A percentile compares a stretch with the other conserved stretches of the same genome.
These are phyloP conservation scores for Paraphaeosphaeria minitans DNA, from an alignment of 2,329 filamentous ascomycete genomes.

Conservation along the genomic window DNA sequence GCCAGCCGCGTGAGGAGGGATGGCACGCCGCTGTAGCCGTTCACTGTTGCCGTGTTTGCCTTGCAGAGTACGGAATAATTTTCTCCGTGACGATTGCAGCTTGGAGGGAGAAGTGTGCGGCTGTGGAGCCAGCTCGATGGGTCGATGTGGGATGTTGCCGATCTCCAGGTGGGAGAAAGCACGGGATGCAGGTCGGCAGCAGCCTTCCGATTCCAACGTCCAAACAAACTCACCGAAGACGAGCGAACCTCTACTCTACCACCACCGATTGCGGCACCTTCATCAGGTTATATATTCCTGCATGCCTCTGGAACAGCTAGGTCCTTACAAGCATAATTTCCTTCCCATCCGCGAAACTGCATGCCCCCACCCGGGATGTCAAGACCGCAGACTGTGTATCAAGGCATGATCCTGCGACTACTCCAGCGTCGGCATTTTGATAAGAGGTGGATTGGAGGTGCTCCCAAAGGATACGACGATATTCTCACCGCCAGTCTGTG, in stretches of 20 bases:
- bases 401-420: background rate
- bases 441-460: conserved; percentile 5
- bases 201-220: background rate
- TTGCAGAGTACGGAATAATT: conserved; percentile 24
- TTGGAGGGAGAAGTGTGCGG: conserved; percentile 4
- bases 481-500: background rate
- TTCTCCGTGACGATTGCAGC: conserved; percentile 27
- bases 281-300: conserved; percentile 5
- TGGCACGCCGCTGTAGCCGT: conserved; percentile 16
- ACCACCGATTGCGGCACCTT: conserved; percentile 13
- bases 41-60: conserved; percentile 18
- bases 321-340: conserved; percentile 5
- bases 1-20: conserved; percentile 17
- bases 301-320: background rate
- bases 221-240: background rate
- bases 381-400: conserved; percentile 1
- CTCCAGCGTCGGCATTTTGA: conserved; percentile 10
- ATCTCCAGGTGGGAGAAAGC: background rate
- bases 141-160: background rate
- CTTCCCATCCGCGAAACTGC: background rate
- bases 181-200: conserved; percentile 3
- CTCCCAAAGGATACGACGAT: conserved; percentile 6
- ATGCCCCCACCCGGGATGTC: conserved; percentile 16
- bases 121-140: conserved; percentile 12
- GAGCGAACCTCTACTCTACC: background rate